Evolutionary conservation across 257 asterid species (phyloP).

Genomic region (Anisodus tanguticus): DNA sequence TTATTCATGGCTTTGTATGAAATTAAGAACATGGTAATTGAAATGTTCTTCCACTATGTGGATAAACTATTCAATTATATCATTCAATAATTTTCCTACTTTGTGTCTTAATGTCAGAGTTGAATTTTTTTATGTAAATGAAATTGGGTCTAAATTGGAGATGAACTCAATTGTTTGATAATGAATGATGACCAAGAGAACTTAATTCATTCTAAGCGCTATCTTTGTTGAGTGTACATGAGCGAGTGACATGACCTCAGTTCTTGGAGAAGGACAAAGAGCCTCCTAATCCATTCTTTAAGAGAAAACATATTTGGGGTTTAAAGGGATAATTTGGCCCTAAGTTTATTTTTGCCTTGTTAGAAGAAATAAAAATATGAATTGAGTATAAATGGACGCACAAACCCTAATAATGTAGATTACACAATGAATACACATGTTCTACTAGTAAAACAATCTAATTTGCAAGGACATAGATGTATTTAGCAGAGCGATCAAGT

Average conservation of each 20-base stretch:
- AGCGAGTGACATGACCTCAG: not conserved
- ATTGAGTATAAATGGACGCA: not conserved
- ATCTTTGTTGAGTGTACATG: not conserved
- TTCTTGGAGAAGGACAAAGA: slow-evolving; percentile 12
- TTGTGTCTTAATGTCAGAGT: not conserved
- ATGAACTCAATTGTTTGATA: not conserved
- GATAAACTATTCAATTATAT: not conserved
- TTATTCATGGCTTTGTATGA: slow-evolving; percentile 19
- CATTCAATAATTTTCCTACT: not conserved
- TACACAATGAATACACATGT: not conserved
- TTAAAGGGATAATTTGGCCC: not conserved
- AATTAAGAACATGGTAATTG: not conserved
- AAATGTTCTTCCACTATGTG: slow-evolving; percentile 15
- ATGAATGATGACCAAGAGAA: not conserved
- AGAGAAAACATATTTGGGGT: not conserved
- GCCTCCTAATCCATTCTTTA: not conserved
- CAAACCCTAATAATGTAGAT: not conserved
- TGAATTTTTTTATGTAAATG: not conserved
- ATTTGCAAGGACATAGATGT: not conserved
- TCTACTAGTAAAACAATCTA: not conserved
- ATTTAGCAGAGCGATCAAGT: not conserved
- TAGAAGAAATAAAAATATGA: not conserved
- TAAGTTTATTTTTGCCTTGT: not conserved
- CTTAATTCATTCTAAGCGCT: not conserved
- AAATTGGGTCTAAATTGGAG: not conserved